Conservation (phyloP, 805 yeast genomes). For the Teunomyces gatunensis region DNA sequence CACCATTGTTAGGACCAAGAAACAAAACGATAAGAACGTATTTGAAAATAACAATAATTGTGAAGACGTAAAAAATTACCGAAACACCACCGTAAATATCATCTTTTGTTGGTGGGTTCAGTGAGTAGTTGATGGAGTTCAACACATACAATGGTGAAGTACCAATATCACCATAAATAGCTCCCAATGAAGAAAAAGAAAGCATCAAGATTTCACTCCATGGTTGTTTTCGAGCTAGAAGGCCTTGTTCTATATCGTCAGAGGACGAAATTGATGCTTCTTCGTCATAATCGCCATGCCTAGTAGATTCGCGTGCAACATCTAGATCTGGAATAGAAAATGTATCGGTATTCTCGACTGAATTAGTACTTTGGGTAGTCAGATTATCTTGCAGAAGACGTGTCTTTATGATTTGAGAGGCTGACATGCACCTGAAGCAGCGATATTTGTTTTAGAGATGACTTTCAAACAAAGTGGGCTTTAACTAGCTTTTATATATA, state of each 20-base stretch:
- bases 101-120: conserved; percentile 29
- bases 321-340: conserved; percentile 5
- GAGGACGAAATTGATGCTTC: conserved; percentile 10
- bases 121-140: conserved; percentile 29
- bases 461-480: too few species aligned
- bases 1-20: conserved; percentile 56
- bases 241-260: background rate
- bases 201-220: conserved; percentile 24
- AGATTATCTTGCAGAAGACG: conserved; percentile 8
- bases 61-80: conserved; percentile 53
- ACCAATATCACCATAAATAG: conserved; percentile 64
- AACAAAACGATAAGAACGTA: conserved; percentile 48
- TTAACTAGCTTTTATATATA: too few species aligned
- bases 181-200: conserved; percentile 51
- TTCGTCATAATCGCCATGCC: conserved; percentile 7
- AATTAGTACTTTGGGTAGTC: conserved; percentile 14
- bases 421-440: background rate
- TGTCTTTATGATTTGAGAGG: conserved; percentile 2
- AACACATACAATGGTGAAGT: conserved; percentile 58
- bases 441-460: background rate
- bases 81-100: conserved; percentile 52
- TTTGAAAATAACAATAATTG: conserved; percentile 51
- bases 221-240: conserved; percentile 9
- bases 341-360: conserved; percentile 16
- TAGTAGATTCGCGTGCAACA: background rate